These are phyloP conservation scores for Fusarium hostae DNA, from an alignment of 2,329 filamentous ascomycete species.

Conservation along the genomic window DNA sequence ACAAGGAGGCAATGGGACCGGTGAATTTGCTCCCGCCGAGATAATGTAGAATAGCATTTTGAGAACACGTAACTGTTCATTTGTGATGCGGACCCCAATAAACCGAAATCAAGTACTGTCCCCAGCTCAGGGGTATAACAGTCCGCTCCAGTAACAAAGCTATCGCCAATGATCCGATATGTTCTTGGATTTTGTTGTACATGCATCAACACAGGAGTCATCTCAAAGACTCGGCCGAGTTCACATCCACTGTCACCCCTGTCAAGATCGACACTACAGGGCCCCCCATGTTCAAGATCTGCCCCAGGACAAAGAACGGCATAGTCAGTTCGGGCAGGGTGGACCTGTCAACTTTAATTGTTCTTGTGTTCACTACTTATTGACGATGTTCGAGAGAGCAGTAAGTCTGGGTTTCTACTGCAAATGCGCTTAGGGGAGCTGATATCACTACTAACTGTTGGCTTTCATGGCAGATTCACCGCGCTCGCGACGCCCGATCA, in stretches of 20 bases:
- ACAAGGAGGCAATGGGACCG: neutral
- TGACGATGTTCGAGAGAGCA: neutral
- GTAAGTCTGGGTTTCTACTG: neutral
- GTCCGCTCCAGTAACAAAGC: neutral
- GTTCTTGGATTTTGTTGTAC: neutral
- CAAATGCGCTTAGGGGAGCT: neutral
- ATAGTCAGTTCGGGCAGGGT: neutral
- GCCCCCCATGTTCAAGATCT: neutral
- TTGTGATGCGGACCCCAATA: neutral
- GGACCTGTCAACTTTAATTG: neutral
- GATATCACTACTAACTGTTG: neutral
- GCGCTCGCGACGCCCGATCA: neutral
- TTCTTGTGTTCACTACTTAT: neutral
- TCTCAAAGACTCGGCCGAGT: neutral
- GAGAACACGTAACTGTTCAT: neutral
- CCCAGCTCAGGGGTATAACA: neutral
- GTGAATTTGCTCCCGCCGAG: neutral
- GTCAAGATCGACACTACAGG: constrained; percentile 3
- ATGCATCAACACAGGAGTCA: neutral
- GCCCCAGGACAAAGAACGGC: neutral
- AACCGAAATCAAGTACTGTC: neutral
- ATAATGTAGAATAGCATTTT: neutral
- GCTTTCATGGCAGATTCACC: neutral
- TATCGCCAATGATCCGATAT: neutral
- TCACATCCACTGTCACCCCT: neutral